Base-by-base conservation (phyloP, 768 basidiomycete genomes). In the Lactarius deliciosus region DNA sequence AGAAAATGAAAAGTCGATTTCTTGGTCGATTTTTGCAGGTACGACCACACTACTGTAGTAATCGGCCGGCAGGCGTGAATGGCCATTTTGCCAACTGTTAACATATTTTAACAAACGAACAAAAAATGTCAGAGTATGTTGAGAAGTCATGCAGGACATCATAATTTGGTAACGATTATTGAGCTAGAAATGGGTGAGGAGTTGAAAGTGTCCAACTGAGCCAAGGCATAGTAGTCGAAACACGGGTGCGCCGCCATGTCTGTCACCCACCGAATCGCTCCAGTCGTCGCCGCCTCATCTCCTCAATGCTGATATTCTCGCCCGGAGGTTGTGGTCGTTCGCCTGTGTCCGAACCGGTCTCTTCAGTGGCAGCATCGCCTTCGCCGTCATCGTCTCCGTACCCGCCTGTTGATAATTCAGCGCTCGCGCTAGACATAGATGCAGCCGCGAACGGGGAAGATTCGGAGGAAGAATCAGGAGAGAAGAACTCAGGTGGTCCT, bases 401-500 rank as follows among this genome's bases (percentile, higher is more conserved):
- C 22, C 22, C 2, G 2, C 9, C 15, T 15, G 38, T 6, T 3
- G 6, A 53, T 10, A 30, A 6, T 7, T 4, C 40, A 36, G 28
- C 25, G 50, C 30, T 60, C 34, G 43, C 32, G 16, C 41, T 28
- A 38, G 66, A 56, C n/a, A 61, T 40, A 3, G 65, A 57, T 8
- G 64, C 28, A 4, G 47, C 13, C 32, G 64, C 36, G 22, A 68
- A 66, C 22, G 65, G 40, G 40, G 65, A 64, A 32, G 55, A 57
- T 15, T 57, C 63, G 22, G 41, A 18, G n/a, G 45, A 69, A 28
- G 73, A 70, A n/a, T 70, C 61, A 22, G 78, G 77, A 15, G 78
- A 60, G 30, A 69, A 68, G 77, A 80, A 87, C 36, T 81, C 88
- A 47, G 77, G 76, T 1, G 90, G 87, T 25, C 86, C 74, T 50